Evolutionary conservation across 1,284 basidiomycete species (phyloP).

Genomic region (Vanrija sp.): DNA sequence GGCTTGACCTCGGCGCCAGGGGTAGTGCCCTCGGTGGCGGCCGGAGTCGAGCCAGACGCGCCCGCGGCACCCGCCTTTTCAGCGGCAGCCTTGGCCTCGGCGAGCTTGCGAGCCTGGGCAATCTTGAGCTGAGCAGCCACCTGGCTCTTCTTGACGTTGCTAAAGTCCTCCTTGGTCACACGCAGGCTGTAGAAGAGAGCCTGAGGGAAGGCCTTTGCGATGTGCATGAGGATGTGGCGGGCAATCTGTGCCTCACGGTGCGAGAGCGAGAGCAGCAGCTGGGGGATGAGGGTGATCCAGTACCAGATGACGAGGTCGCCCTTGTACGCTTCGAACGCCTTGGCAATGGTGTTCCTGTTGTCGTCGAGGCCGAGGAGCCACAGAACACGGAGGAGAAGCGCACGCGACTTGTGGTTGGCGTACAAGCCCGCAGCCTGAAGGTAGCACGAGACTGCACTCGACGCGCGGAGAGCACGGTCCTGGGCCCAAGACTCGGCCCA

Average conservation of each 20-base stretch:
- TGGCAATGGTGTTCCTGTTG: conserved; percentile 62
- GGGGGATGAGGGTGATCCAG: conserved; percentile 97
- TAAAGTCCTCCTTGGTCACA: conserved; percentile 85
- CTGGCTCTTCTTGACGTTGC: conserved; percentile 45
- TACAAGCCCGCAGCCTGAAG: conserved; percentile 94
- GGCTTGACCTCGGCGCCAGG: conserved; percentile 12
- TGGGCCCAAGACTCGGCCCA: conserved; percentile 41
- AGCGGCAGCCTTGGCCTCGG: conserved; percentile 45
- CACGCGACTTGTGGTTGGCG: conserved; percentile 90
- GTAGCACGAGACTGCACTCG: conserved; percentile 94
- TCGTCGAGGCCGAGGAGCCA: conserved; percentile 98
- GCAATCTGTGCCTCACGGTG: conserved; percentile 92
- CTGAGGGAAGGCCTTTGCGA: conserved; percentile 94
- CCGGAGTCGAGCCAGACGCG: conserved; percentile 48
- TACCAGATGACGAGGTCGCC: conserved; percentile 98
- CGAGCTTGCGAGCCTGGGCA: conserved; percentile 23
- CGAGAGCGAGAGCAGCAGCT: conserved; percentile 85
- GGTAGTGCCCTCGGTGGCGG: conserved; percentile 32
- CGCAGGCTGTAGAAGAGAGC: conserved; percentile 94
- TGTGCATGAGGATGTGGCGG: conserved; percentile 78
- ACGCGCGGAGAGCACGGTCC: conserved; percentile 63
- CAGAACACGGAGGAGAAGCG: conserved; percentile 83
- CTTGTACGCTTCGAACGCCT: conserved; percentile 93
- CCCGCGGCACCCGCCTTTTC: conserved; percentile 12
- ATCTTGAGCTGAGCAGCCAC: conserved; percentile 14